Conservation (phyloP, 1,284 basidiomycete genomes). For the Tranzscheliella williamsii region DNA sequence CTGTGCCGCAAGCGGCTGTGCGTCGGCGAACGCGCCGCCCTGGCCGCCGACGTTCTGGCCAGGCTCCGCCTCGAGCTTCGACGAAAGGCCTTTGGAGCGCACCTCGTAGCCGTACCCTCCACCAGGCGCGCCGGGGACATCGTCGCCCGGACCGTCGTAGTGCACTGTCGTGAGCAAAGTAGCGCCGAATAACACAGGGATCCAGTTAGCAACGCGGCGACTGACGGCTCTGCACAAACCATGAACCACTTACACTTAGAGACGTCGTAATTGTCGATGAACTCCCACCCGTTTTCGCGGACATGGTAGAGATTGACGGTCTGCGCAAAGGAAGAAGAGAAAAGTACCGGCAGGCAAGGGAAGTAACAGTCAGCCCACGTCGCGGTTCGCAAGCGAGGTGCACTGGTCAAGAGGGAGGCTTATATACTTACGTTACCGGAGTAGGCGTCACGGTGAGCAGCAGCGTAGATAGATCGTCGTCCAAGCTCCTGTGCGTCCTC, state of each 20-base stretch:
- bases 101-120: constrained; percentile 59
- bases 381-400: too few species aligned
- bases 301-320: constrained; percentile 95
- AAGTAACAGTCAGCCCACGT: not conserved
- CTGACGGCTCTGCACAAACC: not conserved
- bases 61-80: constrained; percentile 40
- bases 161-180: constrained; percentile 31
- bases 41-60: constrained; percentile 42
- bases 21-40: constrained; percentile 35
- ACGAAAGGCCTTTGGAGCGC: constrained; percentile 51
- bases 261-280: constrained; percentile 59
- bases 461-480: constrained; percentile 91
- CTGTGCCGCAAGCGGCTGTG: constrained; percentile 33
- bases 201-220: not conserved
- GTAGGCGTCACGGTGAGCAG: constrained; percentile 90
- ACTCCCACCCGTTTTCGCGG: constrained; percentile 78
- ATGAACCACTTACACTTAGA: constrained; percentile 28
- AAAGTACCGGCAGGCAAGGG: too few species aligned
- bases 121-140: constrained; percentile 49
- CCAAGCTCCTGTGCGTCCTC: constrained; percentile 95
- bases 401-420: not conserved
- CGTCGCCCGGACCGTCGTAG: constrained; percentile 55
- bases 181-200: not conserved
- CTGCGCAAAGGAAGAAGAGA: too few species aligned
- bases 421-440: constrained; percentile 70